Evolutionary conservation across 768 basidiomycete species (phyloP).

Genomic region (Phylloporus scabripes): DNA sequence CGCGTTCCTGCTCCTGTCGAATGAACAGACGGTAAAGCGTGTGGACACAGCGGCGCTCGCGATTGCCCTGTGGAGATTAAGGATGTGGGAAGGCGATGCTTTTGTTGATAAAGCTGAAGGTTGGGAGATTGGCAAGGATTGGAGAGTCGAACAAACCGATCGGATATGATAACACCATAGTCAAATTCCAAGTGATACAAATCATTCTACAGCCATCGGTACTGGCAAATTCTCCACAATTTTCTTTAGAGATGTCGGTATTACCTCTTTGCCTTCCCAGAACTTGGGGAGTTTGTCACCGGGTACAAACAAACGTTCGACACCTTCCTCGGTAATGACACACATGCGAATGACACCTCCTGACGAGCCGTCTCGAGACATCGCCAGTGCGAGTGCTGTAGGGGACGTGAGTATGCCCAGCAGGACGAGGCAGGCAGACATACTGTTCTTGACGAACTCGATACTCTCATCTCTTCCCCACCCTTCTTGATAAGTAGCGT

Average conservation of each 20-base stretch:
- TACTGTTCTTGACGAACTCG: slow-evolving; percentile 94
- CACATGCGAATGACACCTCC: slow-evolving; percentile 97
- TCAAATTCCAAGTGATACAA: slow-evolving; percentile 4
- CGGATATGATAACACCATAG: neutral
- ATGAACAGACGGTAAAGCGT: slow-evolving; percentile 41
- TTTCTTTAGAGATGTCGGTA: slow-evolving; percentile 34
- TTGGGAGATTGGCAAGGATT: slow-evolving; percentile 36
- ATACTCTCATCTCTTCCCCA: slow-evolving; percentile 89
- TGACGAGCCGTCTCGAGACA: slow-evolving; percentile 97
- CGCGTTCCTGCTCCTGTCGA: slow-evolving; percentile 61
- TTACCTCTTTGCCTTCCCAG: slow-evolving; percentile 81
- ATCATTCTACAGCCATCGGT: slow-evolving; percentile 44
- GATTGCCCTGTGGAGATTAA: slow-evolving; percentile 71
- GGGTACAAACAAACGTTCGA: slow-evolving; percentile 89
- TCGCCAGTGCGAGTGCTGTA: slow-evolving; percentile 86
- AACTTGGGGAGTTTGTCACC: slow-evolving; percentile 85
- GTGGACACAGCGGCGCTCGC: slow-evolving; percentile 62
- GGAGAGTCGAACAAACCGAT: slow-evolving; percentile 18
- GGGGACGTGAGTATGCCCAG: slow-evolving; percentile 5
- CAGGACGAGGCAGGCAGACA: slow-evolving; percentile 27
- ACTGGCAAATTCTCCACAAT: slow-evolving; percentile 22
- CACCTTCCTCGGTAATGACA: slow-evolving; percentile 88
- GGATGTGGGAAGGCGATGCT: slow-evolving; percentile 63
- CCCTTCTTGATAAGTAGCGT: slow-evolving; percentile 93
- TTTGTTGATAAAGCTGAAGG: slow-evolving; percentile 12